Evolutionary conservation across 2,329 filamentous ascomycete genomes (phyloP), one percentile per base, ranked within the genome.

Genomic region (Dothidotthia symphoricarpi): DNA sequence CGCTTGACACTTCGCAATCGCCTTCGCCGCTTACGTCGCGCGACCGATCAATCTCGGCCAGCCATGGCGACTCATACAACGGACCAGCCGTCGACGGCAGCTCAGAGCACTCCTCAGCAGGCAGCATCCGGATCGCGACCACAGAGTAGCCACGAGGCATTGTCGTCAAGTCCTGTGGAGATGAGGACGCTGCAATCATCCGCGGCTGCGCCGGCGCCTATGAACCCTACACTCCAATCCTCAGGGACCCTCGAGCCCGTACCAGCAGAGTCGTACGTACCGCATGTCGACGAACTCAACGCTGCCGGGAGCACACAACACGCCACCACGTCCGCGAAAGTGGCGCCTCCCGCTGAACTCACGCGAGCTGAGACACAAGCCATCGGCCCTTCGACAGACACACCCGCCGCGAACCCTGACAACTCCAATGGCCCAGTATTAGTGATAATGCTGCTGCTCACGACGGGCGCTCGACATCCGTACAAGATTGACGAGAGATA

Each of bases 401-500:
- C 59, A 2, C 68, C 69, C 6, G 63, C 63, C 8, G 56, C 61
- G 8, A 65, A 68, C 38, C 63, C 67, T 34, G 60, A 68, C 39
- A 60, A 59, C 31, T 50, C 60, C 16, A 63, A 63, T 40, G 65
- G 68, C 4, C 68, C 70, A 3, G 64, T 69, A 6, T 81, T 87
- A 61, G 78, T 79, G 47, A 94, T 97, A 52, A 94, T 88, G 35
- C 75, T 97, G 25, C 77, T 96, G 25, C 77, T 95, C 39, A 87
- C 84, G 0, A 88, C 77, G 1, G 90, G 90, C 28, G 85, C 86
- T 25, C 78, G 89, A 46, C 89, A 96, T 68, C 88, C 89, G 0
- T 95, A 94, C 69, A 88, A 84, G 63, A 85, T 97, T 51, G 87
- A 95, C 66, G 85, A 87, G 58, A 87, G 82, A 61, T 96, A 96